These are phyloP conservation scores for Olyra latifolia DNA, from an alignment of 176 grass and related monocot species.

Conservation along the genomic window DNA sequence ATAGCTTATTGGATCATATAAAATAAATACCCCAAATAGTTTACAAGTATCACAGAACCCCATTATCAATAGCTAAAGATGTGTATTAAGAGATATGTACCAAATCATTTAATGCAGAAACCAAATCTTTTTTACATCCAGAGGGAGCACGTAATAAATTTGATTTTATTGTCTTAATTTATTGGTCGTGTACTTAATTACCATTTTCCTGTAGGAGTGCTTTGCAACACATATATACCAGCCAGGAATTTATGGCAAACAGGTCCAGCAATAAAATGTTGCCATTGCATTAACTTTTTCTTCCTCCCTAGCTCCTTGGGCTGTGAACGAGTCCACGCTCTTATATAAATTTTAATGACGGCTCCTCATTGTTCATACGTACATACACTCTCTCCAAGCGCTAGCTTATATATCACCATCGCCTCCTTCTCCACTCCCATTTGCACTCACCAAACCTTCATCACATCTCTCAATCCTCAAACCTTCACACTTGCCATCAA, in stretches of 20 bases:
- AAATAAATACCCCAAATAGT: too few species aligned
- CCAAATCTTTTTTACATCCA: background rate
- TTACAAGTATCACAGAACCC: too few species aligned
- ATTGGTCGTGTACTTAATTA: background rate
- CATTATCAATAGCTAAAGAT: background rate
- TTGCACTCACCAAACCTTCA: conserved; percentile 24
- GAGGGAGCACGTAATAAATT: background rate
- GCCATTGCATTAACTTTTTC: background rate
- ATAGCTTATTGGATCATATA: too few species aligned
- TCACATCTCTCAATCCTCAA: conserved; percentile 10
- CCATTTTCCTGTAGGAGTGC: background rate
- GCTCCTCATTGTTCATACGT: background rate
- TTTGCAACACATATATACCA: background rate
- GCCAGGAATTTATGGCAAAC: background rate
- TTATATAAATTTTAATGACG: conserved; percentile 28
- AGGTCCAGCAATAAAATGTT: background rate
- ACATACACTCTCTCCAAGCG: conserved; percentile 18
- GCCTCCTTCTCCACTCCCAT: conserved; percentile 5
- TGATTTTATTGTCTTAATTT: background rate
- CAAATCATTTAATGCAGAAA: too few species aligned
- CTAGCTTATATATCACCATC: conserved; percentile 21
- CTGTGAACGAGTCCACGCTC: conserved; percentile 16
- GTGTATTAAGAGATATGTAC: too few species aligned
- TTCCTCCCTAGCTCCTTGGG: background rate
- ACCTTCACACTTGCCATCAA: conserved; percentile 14